Evolutionary conservation across 768 basidiomycete genomes (phyloP), one percentile per base, ranked within the genome.

Genomic region (Mycena chlorophos): DNA sequence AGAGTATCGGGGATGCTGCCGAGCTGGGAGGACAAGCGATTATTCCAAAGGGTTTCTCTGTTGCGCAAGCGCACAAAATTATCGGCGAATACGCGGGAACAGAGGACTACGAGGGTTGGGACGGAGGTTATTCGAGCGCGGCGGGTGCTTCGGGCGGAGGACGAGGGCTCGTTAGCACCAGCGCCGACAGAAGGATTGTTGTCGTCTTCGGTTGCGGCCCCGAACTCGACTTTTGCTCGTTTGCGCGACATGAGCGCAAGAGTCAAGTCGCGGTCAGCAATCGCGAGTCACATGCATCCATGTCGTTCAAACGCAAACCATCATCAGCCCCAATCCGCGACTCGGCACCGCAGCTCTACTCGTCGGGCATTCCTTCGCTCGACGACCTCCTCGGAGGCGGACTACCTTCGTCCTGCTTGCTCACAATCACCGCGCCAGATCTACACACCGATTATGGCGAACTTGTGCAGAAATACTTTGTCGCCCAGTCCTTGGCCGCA

Each of bases 331-430:
- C 3, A 5, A 40, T 12, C n/a, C 60, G n/a, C 51, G 28, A 2
- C 49, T n/a, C 54, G 2, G 17, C 46, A 8, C 16, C 50, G 4
- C 5, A 31, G 23, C 13, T 56, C 3, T 29, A 57, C 14, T 95
- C 95, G 1, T 91, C 91, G 4, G 97, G 97, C 2, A 84, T 98
- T 8, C 86, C 93, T 25, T 94, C 94, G 13, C 78, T 99, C 20
- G 97, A 99, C 70, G 97, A 98, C 68, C 83, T 98, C 57, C 84
- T 98, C 34, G 94, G 94, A 52, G 94, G 93, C 26, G 94, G 94
- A 17, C 70, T 97, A 30, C 94, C 96, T 13, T 78, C 95, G 52
- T 87, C 89, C 2, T 88, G 88, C 57, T 82, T 82, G 14, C 71
- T 91, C 49, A 76, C 88, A 26, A 72, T 91, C 28, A 79, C 89